Evolutionary conservation across 768 basidiomycete genomes (phyloP), one percentile per base, ranked within the genome.

Genomic region (Rhodotorula graminis): DNA sequence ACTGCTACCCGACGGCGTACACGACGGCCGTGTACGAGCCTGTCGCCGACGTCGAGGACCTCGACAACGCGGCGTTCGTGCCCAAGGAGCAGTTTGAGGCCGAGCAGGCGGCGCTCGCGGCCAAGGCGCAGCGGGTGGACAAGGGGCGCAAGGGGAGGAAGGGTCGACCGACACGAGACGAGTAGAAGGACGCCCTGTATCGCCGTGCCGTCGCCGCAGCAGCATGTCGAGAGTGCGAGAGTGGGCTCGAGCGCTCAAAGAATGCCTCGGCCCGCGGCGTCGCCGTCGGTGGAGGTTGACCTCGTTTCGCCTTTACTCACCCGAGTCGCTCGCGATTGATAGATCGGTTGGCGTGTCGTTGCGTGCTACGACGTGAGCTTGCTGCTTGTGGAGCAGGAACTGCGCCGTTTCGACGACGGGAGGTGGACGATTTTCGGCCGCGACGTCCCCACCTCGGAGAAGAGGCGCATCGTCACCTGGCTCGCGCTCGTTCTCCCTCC

Each of bases 1-100:
- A 72, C 23, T 72, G 46, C 15, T 72, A 72, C 46, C 71, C 71
- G 29, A 72, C 71, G 0, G 63, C 67, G 23, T 72, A 72, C 49
- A 57, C 71, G 5, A 27, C 66, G 19, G 67, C 71, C 5, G 67
- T 72, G 18, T 72, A 68, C 58, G 19, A n/a, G 12, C 6, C 19
- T 18, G 5, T 55, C 16, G 50, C 29, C 8, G 71, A 72, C 62
- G 58, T 72, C 42, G 67, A 72, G 37, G 71, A 72, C 64, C 44
- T 64, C 21, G 67, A 72, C 12, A 60, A 72, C 29, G 67, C 66
- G 2, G 71, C 71, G 21, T 52, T 68, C 21, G 1, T 72, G 3
- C 71, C 71, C 2, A 16, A 61, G 9, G 71, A 72, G 59, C 67
- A 71, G 56, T 46, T 59, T 21, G 64, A 44, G 8, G 55, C 33